A percentile compares a stretch with the other conserved stretches of the same genome.
Conservation (phyloP, 345 rosid species). For the Durio zibethinus region DNA sequence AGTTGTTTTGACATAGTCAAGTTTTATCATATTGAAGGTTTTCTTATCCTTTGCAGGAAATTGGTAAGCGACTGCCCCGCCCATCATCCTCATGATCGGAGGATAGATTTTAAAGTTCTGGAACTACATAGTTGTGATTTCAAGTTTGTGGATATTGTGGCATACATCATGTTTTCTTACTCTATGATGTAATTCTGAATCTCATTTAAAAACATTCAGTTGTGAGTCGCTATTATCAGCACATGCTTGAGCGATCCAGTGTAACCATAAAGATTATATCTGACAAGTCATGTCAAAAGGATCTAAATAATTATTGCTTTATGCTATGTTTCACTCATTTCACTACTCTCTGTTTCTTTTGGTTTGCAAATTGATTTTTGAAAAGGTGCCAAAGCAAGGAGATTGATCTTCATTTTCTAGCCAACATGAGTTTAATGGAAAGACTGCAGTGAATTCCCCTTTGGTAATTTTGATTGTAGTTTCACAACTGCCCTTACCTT, state of each 20-base stretch:
- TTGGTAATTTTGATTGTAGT: too few relatives aligned
- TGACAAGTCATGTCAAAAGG: neutral
- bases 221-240: neutral
- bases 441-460: neutral
- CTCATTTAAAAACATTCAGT: constrained; percentile 13
- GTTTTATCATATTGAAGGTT: too few relatives aligned
- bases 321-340: neutral
- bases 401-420: neutral
- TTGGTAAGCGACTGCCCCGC: constrained; percentile 83
- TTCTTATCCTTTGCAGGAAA: constrained; percentile 62
- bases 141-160: constrained; percentile 30
- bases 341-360: neutral
- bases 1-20: neutral
- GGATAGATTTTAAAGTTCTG: constrained; percentile 10
- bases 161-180: neutral
- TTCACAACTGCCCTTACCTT: too few relatives aligned
- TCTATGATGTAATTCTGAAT: neutral
- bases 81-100: constrained; percentile 50
- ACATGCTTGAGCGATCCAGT: neutral
- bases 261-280: neutral
- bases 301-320: neutral
- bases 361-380: neutral
- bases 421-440: neutral
- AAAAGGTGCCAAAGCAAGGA: neutral
- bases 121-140: constrained; percentile 11